Evolutionary conservation across 345 rosid species (phyloP), one percentile per base, ranked within the genome.

Genomic region (Tarenaya hassleriana): DNA sequence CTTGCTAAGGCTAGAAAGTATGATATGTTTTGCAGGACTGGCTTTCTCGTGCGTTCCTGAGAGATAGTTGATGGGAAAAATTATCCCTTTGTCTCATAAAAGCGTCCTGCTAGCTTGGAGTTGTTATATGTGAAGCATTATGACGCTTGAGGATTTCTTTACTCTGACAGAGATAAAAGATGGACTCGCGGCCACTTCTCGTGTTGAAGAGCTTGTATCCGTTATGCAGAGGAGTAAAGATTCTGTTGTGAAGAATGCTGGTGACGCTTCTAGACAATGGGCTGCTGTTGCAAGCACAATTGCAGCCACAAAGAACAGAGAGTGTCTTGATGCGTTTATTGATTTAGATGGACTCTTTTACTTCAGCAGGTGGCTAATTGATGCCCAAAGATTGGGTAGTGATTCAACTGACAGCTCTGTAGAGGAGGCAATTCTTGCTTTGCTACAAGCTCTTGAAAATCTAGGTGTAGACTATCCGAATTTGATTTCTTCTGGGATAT

Each of bases 101-200:
- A 62, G 72, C 58, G 55, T 42, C 17, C 41, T 52, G 47, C 64
- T 37, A 64, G 41, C 63, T 64, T 52, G 61, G 79, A 67, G 66
- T 70, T 73, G 20, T 75, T 50, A 16, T 72, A 62, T 75, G 60
- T 83, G 68, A 76, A 71, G 70, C 74, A 62, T 45, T 33, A 92
- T 92, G 98, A 78, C 82, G 10, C 86, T 88, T 4, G 97, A 92
- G 67, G 98, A 88, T 79, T 83, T 92, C 69, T 92, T 88, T 71
- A 81, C 91, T 49, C 64, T 83, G 34, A 62, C 86, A 12, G 96
- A 92, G 80, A 79, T 84, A 78, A 92, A 78, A 64, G 95, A 92
- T 80, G 98, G 98, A 65, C 83, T 88, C 41, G 59, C 82, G 18
- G 71, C 50, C 59, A 81, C 81, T 56, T 77, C 83, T 61, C 81